Conservation (phyloP, 2,329 filamentous ascomycete species). For the Alternaria sp. region DNA sequence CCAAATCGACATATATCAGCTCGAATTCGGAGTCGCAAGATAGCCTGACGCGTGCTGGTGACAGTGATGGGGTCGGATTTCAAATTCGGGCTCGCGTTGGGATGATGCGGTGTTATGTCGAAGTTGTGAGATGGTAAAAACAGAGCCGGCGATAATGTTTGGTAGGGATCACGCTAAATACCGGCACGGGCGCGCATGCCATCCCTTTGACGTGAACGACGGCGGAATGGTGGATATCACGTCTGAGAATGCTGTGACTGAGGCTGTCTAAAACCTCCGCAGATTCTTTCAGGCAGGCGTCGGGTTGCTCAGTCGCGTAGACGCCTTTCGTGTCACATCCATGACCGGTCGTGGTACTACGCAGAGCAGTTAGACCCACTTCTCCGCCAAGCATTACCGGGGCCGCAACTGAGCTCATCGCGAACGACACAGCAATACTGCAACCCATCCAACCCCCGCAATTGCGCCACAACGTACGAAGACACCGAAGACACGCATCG, state of each 20-base stretch:
- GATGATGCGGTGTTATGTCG: conserved; percentile 41
- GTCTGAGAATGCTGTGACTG: neutral
- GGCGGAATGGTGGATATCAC: neutral
- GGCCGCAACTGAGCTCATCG: conserved; percentile 35
- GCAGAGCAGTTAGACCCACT: conserved; percentile 12
- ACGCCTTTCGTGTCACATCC: conserved; percentile 10
- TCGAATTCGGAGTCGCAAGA: conserved; percentile 31
- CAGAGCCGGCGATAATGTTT: conserved; percentile 16
- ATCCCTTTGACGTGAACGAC: conserved; percentile 4
- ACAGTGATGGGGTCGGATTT: conserved; percentile 40
- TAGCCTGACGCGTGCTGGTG: conserved; percentile 20
- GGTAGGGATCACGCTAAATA: conserved; percentile 18
- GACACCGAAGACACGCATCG: conserved; percentile 17
- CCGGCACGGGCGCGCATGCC: conserved; percentile 13
- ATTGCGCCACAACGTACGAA: conserved; percentile 36
- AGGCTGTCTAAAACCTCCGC: neutral
- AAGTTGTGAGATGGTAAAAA: conserved; percentile 26
- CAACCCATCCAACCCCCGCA: conserved; percentile 21
- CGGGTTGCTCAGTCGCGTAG: conserved; percentile 8
- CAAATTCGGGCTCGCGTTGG: conserved; percentile 31
- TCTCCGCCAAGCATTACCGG: conserved; percentile 18
- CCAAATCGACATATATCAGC: conserved; percentile 37
- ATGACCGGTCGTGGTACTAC: conserved; percentile 3
- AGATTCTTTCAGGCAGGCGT: neutral
- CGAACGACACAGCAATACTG: conserved; percentile 33